phyloP scores from a whole-genome alignment of 2,329 filamentous ascomycete species.

The Sporothrix globosa region DNA sequence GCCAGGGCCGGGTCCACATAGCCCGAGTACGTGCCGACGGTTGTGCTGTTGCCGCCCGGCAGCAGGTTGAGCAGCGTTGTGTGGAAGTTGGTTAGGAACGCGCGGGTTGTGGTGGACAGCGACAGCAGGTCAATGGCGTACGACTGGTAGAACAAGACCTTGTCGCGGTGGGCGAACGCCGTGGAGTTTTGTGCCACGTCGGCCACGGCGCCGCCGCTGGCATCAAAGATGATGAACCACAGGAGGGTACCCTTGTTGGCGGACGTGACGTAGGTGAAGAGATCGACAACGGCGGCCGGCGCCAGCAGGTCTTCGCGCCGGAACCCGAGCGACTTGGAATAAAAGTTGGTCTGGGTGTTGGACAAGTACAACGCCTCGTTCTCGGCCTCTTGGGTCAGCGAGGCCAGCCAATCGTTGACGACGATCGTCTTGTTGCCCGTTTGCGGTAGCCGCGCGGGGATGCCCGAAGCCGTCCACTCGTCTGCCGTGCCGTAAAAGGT shows the following conservation, averaged over 20 bases:
- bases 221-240: conserved; percentile 67
- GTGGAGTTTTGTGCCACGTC: conserved; percentile 60
- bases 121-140: conserved; percentile 58
- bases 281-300: conserved; percentile 47
- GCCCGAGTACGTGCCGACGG: conserved; percentile 61
- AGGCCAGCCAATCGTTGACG: conserved; percentile 65
- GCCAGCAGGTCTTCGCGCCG: conserved; percentile 53
- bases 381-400: conserved; percentile 58
- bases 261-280: conserved; percentile 59
- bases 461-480: conserved; percentile 58
- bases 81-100: conserved; percentile 59
- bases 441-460: conserved; percentile 52
- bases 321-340: conserved; percentile 62
- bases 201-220: conserved; percentile 62
- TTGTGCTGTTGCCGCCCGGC: conserved; percentile 38
- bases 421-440: conserved; percentile 49
- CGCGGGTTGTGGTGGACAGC: conserved; percentile 51
- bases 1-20: conserved; percentile 61
- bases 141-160: conserved; percentile 65
- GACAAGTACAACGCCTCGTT: conserved; percentile 52
- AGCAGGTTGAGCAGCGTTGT: conserved; percentile 45
- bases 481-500: conserved; percentile 63
- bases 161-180: conserved; percentile 66
- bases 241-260: conserved; percentile 55
- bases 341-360: conserved; percentile 56